Evolutionary conservation across 345 rosid species (phyloP), one percentile per base, ranked within the genome.

Genomic region (Ailanthus altissimus): DNA sequence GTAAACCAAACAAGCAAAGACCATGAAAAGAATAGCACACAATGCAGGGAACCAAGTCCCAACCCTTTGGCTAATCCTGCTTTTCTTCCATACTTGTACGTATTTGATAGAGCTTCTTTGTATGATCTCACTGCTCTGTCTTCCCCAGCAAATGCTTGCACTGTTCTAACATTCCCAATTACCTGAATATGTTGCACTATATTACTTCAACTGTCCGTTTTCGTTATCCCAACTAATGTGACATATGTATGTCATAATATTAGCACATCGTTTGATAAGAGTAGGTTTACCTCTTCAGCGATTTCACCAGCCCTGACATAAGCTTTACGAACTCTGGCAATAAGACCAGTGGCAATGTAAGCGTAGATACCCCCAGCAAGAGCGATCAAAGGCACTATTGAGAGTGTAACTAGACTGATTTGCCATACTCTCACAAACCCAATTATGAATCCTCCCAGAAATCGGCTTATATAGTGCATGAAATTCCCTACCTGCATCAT

Each of bases 91-190:
- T 93, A 93, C 60, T 77, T 77, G 70, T 90, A 91, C 2, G 99
- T 93, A 3, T 87, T 90, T 64, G 79, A 81, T 2, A 96, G 86
- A 64, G 99, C 99, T 26, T 88, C 89, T 51, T 79, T 80, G 72
- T 96, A 96, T 32, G 87, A 80, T 78, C 73, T 85, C 74, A 92
- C 99, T 2, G 97, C 99, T 69, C 75, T 88, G 58, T 96, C 98
- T 88, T 96, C 99, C 38, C 97, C 98, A 0, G 93, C 90, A 79
- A 96, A 96, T 42, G 98, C 99, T 80, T 96, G 98, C 42, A 96
- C 99, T 0, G 99, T 96, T 79, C 99, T 88, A 21, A 94, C 98
- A 79, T 96, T 96, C 32, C 95, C 98, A 45, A 96, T 94, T 77
- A 94, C 97, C 99, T 95, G 82, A 69, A 79, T 36, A 2, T 66